Percentiles rank a stretch among this genome's conserved stretches.
These are phyloP conservation scores for Aspergillus neoniger DNA, from an alignment of 2,329 filamentous ascomycete species.

Conservation along the genomic window DNA sequence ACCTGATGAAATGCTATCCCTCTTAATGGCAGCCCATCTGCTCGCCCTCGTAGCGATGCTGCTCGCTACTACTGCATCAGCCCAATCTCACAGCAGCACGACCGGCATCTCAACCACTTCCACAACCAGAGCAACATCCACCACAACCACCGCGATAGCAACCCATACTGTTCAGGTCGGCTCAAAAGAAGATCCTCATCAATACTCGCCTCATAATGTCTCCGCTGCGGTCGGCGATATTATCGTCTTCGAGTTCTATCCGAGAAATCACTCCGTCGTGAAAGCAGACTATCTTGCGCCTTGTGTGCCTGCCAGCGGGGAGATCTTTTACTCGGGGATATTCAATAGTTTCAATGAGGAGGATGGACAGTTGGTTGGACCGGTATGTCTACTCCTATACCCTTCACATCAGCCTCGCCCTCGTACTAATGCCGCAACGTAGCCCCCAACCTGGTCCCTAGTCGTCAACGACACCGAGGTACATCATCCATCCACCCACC, in stretches of 20 bases:
- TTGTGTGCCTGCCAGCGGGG: slow-evolving; percentile 57
- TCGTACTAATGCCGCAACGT: neutral
- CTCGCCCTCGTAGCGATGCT: neutral
- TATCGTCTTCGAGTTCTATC: slow-evolving; percentile 62
- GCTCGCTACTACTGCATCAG: neutral
- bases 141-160: slow-evolving; percentile 19
- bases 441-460: slow-evolving; percentile 43
- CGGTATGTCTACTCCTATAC: slow-evolving; percentile 24
- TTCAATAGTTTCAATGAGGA: slow-evolving; percentile 52
- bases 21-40: neutral
- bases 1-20: neutral
- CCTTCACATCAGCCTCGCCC: neutral
- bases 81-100: neutral
- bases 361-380: slow-evolving; percentile 43
- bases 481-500: neutral
- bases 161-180: slow-evolving; percentile 41
- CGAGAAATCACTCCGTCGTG: slow-evolving; percentile 65
- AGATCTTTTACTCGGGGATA: slow-evolving; percentile 34
- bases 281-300: slow-evolving; percentile 61
- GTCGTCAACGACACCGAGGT: slow-evolving; percentile 60
- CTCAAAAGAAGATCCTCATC: slow-evolving; percentile 32
- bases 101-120: neutral
- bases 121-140: slow-evolving; percentile 10
- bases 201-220: slow-evolving; percentile 33
- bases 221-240: slow-evolving; percentile 35